These are phyloP conservation scores for Gomphus bonarii DNA, from an alignment of 1,284 basidiomycete genomes.

Conservation along the genomic window DNA sequence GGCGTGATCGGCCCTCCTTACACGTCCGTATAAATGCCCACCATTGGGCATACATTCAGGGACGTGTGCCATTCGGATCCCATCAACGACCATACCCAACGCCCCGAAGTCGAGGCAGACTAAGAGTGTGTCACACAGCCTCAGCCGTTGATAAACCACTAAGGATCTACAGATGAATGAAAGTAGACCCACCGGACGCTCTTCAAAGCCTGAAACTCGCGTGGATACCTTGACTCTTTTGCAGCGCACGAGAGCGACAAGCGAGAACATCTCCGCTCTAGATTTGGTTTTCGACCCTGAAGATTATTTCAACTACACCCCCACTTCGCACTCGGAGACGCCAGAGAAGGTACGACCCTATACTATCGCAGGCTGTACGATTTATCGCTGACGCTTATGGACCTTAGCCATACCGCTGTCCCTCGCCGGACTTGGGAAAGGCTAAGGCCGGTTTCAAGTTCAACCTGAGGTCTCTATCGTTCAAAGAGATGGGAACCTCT, in stretches of 20 bases:
- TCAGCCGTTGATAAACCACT: neutral
- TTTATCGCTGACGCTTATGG: neutral
- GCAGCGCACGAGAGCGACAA: neutral
- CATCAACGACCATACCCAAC: neutral
- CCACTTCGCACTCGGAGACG: neutral
- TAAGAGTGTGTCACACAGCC: neutral
- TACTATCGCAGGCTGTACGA: neutral
- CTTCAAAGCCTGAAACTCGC: neutral
- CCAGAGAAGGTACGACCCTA: neutral
- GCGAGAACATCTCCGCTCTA: neutral
- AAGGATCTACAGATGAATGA: neutral
- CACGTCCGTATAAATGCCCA: neutral
- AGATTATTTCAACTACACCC: neutral
- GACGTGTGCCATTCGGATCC: neutral
- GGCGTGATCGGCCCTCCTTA: neutral
- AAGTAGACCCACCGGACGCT: neutral
- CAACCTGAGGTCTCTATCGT: neutral
- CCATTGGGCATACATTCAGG: neutral
- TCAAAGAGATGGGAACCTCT: neutral
- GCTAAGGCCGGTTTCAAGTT: neutral
- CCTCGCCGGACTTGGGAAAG: neutral
- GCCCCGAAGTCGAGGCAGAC: neutral
- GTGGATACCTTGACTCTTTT: neutral
- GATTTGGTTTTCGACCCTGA: neutral
- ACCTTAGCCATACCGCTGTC: neutral